Base-by-base conservation (phyloP, 306 rosid species). In the Neltuma alba region DNA sequence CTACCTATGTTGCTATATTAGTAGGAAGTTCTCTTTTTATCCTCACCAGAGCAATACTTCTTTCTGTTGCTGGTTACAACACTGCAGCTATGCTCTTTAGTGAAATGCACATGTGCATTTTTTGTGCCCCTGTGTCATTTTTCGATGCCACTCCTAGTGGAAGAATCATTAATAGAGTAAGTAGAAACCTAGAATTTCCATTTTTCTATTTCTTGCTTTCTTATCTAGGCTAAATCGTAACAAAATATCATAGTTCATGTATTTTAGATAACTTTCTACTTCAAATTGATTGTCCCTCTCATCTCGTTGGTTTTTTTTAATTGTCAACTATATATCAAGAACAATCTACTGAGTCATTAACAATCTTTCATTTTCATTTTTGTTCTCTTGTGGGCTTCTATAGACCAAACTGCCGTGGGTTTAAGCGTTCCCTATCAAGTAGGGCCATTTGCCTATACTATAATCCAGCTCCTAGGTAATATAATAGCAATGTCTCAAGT, bases 61-160 rank as follows among this genome's bases (percentile, higher is more conserved):
- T 92, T 54, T 87, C n/a, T 33, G 86, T 92, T 1, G 86, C 84
- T 52, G 95, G 89, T 44, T 91, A 86, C 71, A 94, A 87, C 79
- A 89, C 94, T 34, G 90, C 97, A 13, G 91, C 90, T 45, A 8
- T 87, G 52, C 97, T 94, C 63, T 94, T 92, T 77, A 80, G 81
- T 74, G 88, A 92, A 87, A 92, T 92, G 98, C 93, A 94, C 74
- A 27, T 40, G 0, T 76, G 91, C 89, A 85, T 94, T 81, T 94
- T 94, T 48, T 90, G 92, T 4, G 92, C 97, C 2, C 93, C 98
- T 18, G 89, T 92, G 98, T 91, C 97, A 15, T 94, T 94, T 79
- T 92, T 92, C 8, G 97, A 94, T 84, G 85, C 99, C 78, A 94
- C 99, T 64, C 97, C 97, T 21, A 91, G 97, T 77, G 97, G 97